Evolutionary conservation across 441 rosid species (phyloP).

Genomic region (Aleurites moluccanus): DNA sequence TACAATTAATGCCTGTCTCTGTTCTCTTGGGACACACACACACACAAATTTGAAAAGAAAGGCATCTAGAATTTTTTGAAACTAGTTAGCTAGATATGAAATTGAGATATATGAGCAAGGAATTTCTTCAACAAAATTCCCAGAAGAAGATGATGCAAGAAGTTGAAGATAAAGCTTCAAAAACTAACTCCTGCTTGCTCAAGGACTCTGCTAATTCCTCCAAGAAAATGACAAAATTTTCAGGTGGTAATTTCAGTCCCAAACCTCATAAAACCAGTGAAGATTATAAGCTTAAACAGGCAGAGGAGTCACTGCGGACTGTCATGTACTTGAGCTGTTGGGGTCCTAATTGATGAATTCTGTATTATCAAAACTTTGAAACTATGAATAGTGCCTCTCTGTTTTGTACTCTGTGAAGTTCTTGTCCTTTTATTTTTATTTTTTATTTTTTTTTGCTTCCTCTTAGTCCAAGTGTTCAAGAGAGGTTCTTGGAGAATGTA

Average conservation of each 20-base stretch:
- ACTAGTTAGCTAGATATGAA: too few species aligned
- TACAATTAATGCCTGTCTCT: background rate
- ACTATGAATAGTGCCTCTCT: background rate
- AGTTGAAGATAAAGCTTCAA: constrained; percentile 23
- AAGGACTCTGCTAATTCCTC: constrained; percentile 23
- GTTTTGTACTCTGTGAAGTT: background rate
- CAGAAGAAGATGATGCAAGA: constrained; percentile 19
- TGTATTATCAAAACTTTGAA: background rate
- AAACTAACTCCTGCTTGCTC: background rate
- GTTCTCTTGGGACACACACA: background rate
- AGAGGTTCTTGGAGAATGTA: background rate
- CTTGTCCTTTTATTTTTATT: background rate
- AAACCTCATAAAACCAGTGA: constrained; percentile 15
- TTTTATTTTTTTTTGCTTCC: too few species aligned
- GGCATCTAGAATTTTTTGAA: too few species aligned
- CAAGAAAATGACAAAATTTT: constrained; percentile 22
- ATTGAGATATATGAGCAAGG: background rate
- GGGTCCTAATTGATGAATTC: constrained; percentile 35
- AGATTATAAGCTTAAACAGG: constrained; percentile 27
- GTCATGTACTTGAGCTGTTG: constrained; percentile 50
- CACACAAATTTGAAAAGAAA: too few species aligned
- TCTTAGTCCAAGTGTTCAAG: too few species aligned
- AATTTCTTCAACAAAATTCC: background rate
- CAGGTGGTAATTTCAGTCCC: constrained; percentile 14
- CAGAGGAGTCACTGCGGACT: constrained; percentile 47